Evolutionary conservation across 495 filamentous ascomycete genomes (phyloP).

Genomic region (Podospora pseudopauciseta): DNA sequence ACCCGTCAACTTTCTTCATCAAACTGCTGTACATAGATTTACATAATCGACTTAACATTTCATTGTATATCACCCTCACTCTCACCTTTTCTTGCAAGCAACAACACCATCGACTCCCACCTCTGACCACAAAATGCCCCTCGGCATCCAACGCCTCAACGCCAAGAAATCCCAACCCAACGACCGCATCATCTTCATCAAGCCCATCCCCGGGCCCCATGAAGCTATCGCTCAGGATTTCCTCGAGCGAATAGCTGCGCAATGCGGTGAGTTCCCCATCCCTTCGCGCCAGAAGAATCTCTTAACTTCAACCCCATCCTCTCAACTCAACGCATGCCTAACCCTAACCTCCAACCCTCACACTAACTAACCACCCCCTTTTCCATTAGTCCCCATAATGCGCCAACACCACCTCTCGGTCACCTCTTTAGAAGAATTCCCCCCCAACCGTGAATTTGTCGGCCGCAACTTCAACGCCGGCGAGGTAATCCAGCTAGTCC

Average conservation of each 20-base stretch:
- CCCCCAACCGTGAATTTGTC: slow-evolving; percentile 68
- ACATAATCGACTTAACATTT: too few species aligned
- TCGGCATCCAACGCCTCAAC: slow-evolving; percentile 67
- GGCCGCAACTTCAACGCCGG: slow-evolving; percentile 82
- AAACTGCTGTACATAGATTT: too few species aligned
- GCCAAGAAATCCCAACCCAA: slow-evolving; percentile 63
- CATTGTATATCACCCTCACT: too few species aligned
- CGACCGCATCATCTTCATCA: slow-evolving; percentile 70
- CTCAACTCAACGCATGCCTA: too few species aligned
- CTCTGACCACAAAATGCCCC: slow-evolving; percentile 49
- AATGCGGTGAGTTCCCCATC: slow-evolving; percentile 49
- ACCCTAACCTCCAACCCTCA: not conserved
- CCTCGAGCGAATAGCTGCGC: slow-evolving; percentile 71
- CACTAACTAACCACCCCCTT: too few species aligned
- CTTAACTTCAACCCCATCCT: too few species aligned
- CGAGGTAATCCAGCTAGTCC: slow-evolving; percentile 76
- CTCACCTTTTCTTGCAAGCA: not conserved
- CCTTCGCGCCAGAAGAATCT: not conserved
- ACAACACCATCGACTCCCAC: not conserved
- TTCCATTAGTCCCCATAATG: slow-evolving; percentile 62
- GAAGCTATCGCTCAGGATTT: slow-evolving; percentile 62
- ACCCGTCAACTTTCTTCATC: too few species aligned
- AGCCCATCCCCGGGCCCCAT: slow-evolving; percentile 60
- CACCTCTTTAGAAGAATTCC: slow-evolving; percentile 72
- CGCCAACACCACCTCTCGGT: slow-evolving; percentile 61